These are phyloP conservation scores for Cyathus striatus DNA, from an alignment of 768 basidiomycete species.

Conservation along the genomic window DNA sequence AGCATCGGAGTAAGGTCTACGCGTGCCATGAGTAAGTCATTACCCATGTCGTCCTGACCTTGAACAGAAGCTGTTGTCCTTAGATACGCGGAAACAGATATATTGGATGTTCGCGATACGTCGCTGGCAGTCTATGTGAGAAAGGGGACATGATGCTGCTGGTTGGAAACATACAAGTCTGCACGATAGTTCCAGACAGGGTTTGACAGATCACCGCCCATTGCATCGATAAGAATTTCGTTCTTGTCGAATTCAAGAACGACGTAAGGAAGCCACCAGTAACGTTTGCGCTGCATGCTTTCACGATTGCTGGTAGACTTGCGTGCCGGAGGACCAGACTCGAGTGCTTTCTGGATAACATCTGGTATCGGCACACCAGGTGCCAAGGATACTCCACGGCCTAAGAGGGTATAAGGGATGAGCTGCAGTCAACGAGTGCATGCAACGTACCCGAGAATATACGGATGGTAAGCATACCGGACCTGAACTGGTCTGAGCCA, in stretches of 20 bases:
- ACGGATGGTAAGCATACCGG: conserved; percentile 91
- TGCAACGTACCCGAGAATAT: conserved; percentile 79
- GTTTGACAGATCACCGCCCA: conserved; percentile 86
- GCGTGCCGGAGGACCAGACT: conserved; percentile 48
- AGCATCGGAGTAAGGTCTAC: conserved; percentile 84
- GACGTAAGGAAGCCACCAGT: conserved; percentile 96
- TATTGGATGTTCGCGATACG: conserved; percentile 89
- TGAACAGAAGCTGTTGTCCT: conserved; percentile 70
- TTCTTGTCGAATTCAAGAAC: conserved; percentile 98
- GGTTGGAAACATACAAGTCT: conserved; percentile 67
- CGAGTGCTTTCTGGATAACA: conserved; percentile 79
- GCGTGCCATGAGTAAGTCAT: conserved; percentile 91
- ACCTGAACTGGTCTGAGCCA: conserved; percentile 64
- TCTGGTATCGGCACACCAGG: conserved; percentile 77
- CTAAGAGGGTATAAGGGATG: no score
- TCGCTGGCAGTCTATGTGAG: conserved; percentile 49
- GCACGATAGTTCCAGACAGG: conserved; percentile 97
- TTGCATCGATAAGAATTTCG: conserved; percentile 92
- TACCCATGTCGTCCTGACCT: conserved; percentile 92
- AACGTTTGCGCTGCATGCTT: conserved; percentile 87
- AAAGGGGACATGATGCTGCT: not conserved
- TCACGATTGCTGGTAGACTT: conserved; percentile 75
- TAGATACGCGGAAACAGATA: conserved; percentile 88
- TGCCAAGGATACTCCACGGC: conserved; percentile 77
- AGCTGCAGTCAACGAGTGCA: no score